Conservation (phyloP, 2,329 filamentous ascomycete species). For the Pezizomycotina sp. region DNA sequence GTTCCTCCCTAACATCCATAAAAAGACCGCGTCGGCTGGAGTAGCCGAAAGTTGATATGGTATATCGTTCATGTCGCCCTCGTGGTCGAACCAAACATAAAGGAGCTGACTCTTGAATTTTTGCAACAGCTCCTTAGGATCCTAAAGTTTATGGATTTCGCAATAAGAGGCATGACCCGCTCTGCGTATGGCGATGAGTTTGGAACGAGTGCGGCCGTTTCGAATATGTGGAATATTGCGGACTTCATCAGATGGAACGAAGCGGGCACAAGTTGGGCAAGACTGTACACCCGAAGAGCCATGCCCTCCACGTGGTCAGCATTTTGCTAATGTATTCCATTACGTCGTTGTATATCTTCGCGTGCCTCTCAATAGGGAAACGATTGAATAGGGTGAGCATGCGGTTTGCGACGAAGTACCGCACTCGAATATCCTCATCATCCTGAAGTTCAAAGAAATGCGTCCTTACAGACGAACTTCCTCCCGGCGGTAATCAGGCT, state of each 20-base stretch:
- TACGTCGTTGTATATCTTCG: slow-evolving; percentile 69
- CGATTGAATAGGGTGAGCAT: slow-evolving; percentile 62
- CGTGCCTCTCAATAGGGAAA: slow-evolving; percentile 69
- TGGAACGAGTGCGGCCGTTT: slow-evolving; percentile 60
- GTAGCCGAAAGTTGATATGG: slow-evolving; percentile 78
- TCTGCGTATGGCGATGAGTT: slow-evolving; percentile 52
- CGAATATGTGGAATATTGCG: slow-evolving; percentile 87
- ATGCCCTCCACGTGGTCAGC: slow-evolving; percentile 62
- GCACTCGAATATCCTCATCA: slow-evolving; percentile 50
- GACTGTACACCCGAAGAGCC: slow-evolving; percentile 59
- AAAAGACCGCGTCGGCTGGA: slow-evolving; percentile 50
- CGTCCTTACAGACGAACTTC: slow-evolving; percentile 44
- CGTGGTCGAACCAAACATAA: slow-evolving; percentile 63
- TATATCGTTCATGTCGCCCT: slow-evolving; percentile 39
- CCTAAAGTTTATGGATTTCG: slow-evolving; percentile 47
- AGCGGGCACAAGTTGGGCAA: slow-evolving; percentile 58
- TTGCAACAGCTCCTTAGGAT: slow-evolving; percentile 55
- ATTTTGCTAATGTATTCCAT: slow-evolving; percentile 58
- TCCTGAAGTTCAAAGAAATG: slow-evolving; percentile 58
- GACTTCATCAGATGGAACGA: slow-evolving; percentile 78
- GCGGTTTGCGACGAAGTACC: slow-evolving; percentile 54
- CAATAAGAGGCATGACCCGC: slow-evolving; percentile 51
- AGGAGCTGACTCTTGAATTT: slow-evolving; percentile 79
- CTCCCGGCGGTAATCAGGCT: slow-evolving; percentile 48
- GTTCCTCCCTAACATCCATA: slow-evolving; percentile 54